phyloP scores from a whole-genome alignment of 2,329 filamentous ascomycete species.

The Ciborinia camelliae region DNA sequence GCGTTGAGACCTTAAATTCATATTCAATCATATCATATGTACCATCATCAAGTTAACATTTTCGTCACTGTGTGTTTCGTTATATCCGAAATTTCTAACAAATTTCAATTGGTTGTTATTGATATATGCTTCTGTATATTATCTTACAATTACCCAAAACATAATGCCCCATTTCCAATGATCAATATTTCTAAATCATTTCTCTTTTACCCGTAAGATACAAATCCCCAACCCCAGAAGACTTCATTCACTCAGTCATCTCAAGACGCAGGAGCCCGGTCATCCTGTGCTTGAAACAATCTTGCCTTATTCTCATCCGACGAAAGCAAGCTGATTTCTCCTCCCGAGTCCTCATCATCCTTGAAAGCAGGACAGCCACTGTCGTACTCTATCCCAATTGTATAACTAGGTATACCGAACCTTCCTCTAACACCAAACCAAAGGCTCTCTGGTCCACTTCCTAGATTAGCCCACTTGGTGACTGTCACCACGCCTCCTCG shows the following conservation, averaged over 20 bases:
- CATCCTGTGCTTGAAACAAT: background rate
- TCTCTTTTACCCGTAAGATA: background rate
- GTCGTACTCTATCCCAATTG: background rate
- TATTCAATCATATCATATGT: background rate
- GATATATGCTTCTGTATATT: too few relatives aligned
- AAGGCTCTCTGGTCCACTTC: background rate
- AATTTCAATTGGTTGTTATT: background rate
- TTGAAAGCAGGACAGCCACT: background rate
- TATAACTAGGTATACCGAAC: too few relatives aligned
- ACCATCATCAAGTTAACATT: background rate
- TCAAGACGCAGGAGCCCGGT: background rate
- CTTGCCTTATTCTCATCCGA: background rate
- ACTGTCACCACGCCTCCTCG: background rate
- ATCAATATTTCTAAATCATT: background rate
- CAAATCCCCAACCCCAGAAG: too few relatives aligned
- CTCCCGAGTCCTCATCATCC: background rate
- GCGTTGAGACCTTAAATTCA: background rate
- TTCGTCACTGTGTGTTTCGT: background rate
- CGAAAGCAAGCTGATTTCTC: background rate
- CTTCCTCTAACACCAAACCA: too few relatives aligned
- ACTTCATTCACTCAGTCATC: background rate
- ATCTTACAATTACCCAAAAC: too few relatives aligned
- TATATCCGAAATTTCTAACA: too few relatives aligned
- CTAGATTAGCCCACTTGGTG: background rate
- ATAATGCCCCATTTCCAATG: background rate